Evolutionary conservation across 345 rosid genomes (phyloP).

Genomic region (Gossypium raimondii): DNA sequence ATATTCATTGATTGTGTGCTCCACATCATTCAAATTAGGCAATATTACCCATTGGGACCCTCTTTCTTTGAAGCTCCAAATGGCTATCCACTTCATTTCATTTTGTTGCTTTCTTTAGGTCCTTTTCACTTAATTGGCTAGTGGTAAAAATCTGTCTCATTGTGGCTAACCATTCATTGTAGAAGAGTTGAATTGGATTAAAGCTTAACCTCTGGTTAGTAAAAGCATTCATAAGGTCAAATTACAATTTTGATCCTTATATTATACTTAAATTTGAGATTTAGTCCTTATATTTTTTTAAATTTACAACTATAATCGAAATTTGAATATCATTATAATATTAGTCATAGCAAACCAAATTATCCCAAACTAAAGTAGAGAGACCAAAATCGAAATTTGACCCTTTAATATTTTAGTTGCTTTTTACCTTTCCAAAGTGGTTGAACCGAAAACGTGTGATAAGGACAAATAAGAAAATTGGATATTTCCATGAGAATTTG

Average conservation of each 20-base stretch:
- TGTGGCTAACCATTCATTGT: neutral
- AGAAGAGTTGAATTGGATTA: neutral
- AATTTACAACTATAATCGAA: too few relatives aligned
- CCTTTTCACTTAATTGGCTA: neutral
- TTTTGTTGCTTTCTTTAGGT: neutral
- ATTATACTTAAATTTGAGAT: neutral
- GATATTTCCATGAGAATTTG: neutral
- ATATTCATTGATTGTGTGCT: neutral
- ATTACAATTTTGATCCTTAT: neutral
- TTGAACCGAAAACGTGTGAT: neutral
- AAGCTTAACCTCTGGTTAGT: neutral
- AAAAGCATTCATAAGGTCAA: neutral
- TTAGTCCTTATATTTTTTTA: neutral
- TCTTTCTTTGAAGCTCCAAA: neutral
- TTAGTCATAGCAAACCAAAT: neutral
- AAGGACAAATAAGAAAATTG: neutral
- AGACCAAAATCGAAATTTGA: neutral
- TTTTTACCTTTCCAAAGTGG: neutral
- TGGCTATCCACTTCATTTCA: neutral
- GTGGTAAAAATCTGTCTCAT: neutral
- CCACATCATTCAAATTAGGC: neutral
- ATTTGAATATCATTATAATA: too few relatives aligned
- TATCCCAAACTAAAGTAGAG: neutral
- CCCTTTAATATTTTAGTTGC: neutral
- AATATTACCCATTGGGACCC: constrained; percentile 1